Base-by-base conservation (phyloP, 2,329 filamentous ascomycete genomes). In the Nigrospora oryzae region DNA sequence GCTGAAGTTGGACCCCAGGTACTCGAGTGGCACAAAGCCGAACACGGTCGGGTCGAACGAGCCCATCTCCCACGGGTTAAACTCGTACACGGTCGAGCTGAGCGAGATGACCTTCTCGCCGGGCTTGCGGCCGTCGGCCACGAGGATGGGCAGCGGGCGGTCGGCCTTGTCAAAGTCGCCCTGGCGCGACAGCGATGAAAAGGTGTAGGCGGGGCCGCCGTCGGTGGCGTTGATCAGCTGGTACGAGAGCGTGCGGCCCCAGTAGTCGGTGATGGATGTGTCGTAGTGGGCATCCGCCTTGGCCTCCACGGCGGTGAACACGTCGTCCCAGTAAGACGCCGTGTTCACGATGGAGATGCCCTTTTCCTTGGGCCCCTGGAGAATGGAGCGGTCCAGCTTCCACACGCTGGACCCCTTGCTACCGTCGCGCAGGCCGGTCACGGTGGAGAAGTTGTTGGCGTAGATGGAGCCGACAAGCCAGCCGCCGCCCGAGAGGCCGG, bases 11-110 rank as follows among this genome's bases (percentile, higher is more conserved):
- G 86, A 86, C 3, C 87, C 87, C 2, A 90, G 63, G 51, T 83
- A 90, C 49, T 80, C 67, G 5, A 84, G 66, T 1, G 86, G 86
- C 0, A 76, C 82, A 53, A 89, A 91, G 5, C 77, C 86, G 53
- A 72, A 84, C 5, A 85, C 66, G 0, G 78, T 85, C 0, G 86
- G 83, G 58, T 91, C 88, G 54, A 79, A 89, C 1, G 82, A 81
- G 7, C 88, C 87, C 55, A 91, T 75, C 54, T 93, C 86, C 68
- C 79, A 90, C 0, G 87, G 87, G 52, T 83, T 89, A 63, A 91
- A 84, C 54, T 90, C 86, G 52, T 78, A 83, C 30, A 89, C 74
- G 1, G 86, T 90, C 2, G 85, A 77, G 55, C 90, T 91, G n/a
- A 75, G 62, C 0, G 79, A 73, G 23, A 91, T 67, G 23, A 85